Percentiles rank a stretch among this genome's conserved stretches.
Conservation (phyloP, 1,284 basidiomycete species). For the Tremellales sp. region DNA sequence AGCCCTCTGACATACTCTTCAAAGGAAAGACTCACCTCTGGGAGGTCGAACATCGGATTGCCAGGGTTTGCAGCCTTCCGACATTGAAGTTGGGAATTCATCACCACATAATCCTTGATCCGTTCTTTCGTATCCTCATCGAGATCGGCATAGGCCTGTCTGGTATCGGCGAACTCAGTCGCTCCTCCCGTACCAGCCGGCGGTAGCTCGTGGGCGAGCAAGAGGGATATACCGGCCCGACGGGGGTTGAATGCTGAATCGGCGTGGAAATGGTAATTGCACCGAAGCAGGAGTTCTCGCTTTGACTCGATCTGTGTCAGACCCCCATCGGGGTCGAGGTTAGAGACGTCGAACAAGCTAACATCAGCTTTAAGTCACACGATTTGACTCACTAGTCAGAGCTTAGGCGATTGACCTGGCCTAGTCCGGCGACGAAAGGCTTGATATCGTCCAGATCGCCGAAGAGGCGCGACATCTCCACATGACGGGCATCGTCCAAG, state of each 20-base stretch:
- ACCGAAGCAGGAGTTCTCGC: slow-evolving; percentile 16
- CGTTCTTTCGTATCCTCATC: slow-evolving; percentile 25
- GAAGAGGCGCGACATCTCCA: slow-evolving; percentile 23
- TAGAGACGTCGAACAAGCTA: slow-evolving; percentile 23
- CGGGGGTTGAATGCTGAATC: slow-evolving; percentile 19
- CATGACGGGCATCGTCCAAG: slow-evolving; percentile 23
- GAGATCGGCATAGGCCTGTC: slow-evolving; percentile 29
- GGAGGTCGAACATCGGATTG: slow-evolving; percentile 21
- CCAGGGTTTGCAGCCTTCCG: slow-evolving; percentile 24
- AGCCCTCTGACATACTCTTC: too few species aligned
- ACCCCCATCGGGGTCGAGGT: slow-evolving; percentile 18
- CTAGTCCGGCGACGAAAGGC: slow-evolving; percentile 25
- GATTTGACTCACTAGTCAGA: slow-evolving; percentile 10
- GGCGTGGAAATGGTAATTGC: slow-evolving; percentile 18
- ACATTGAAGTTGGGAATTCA: slow-evolving; percentile 29
- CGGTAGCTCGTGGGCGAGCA: slow-evolving; percentile 36
- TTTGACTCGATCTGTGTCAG: slow-evolving; percentile 16
- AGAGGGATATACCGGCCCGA: slow-evolving; percentile 19
- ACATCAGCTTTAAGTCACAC: neutral
- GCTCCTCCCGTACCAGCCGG: slow-evolving; percentile 25
- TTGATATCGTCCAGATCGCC: slow-evolving; percentile 32
- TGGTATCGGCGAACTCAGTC: slow-evolving; percentile 37
- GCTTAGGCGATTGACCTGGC: slow-evolving; percentile 13
- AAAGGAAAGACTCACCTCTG: slow-evolving; percentile 22
- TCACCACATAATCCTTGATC: slow-evolving; percentile 32